Conservation (phyloP, 805 yeast genomes). For the Metschnikowia baotianmanensis region DNA sequence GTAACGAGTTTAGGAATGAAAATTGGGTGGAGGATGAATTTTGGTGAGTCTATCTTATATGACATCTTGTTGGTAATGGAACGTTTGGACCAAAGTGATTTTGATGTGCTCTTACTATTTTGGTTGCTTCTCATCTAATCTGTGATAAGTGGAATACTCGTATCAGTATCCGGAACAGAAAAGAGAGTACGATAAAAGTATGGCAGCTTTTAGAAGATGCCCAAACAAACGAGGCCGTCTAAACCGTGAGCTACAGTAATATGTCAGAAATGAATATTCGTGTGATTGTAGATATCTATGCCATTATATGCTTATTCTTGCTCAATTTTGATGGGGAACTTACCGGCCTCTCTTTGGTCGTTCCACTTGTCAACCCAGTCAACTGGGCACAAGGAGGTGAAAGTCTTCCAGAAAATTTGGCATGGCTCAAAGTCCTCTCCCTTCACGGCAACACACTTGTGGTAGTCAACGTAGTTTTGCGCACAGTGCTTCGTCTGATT, state of each 20-base stretch:
- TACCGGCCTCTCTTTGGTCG: conserved; percentile 68
- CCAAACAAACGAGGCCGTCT: background rate
- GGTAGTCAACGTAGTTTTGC: conserved; percentile 97
- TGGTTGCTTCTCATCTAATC: too few species aligned
- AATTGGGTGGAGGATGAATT: conserved; percentile 58
- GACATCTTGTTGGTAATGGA: too few species aligned
- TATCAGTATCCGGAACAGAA: too few species aligned
- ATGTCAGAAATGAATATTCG: conserved; percentile 5
- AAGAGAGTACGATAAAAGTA: too few species aligned
- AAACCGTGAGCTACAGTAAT: background rate
- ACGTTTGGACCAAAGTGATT: too few species aligned
- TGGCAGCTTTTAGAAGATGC: too few species aligned
- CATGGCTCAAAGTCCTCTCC: conserved; percentile 99
- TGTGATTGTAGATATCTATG: conserved; percentile 1
- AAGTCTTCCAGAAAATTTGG: conserved; percentile 89
- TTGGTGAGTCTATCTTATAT: conserved; percentile 17
- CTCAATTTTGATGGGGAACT: conserved; percentile 41
- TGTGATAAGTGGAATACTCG: too few species aligned
- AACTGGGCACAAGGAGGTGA: conserved; percentile 78
- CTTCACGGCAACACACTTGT: conserved; percentile 92
- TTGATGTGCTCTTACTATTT: too few species aligned
- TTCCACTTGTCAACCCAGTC: conserved; percentile 89
- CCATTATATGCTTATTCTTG: conserved; percentile 12
- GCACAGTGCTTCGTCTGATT: conserved; percentile 99
- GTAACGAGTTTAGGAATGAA: conserved; percentile 48